Evolutionary conservation across 371 early-diverging fungal genomes (phyloP), one percentile per base, ranked within the genome.

Genomic region (Saksenaea vasiformis): DNA sequence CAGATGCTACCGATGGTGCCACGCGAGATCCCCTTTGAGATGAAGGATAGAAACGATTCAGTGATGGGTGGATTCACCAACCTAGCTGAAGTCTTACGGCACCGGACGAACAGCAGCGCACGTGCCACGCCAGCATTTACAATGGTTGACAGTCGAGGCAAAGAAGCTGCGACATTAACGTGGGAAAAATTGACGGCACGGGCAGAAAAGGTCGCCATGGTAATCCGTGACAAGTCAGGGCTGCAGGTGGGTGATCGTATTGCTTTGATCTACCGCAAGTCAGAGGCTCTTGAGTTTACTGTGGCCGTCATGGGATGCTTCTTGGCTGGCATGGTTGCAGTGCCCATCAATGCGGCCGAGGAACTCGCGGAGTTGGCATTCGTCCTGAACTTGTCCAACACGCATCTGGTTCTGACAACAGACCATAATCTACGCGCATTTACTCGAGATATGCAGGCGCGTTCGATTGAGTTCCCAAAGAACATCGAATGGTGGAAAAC

Each of bases 271-370:
- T 95, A 91, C 74, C 85, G 92, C 36, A 91, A 90, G 66, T 82
- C 84, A 15, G 95, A 95, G 67, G 80, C 90, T 17, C 64, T 91
- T 47, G 95, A 95, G 22, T 94, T 88, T 64, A 70, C 93, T 27
- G 88, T 87, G 2, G 90, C 91, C 9, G 61, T 94, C 37, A 85
- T 88, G 61, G 94, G 88, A 17, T 92, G 94, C 69, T 89, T 94
- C 67, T 81, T 88, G 58, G 90, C 90, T 1, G 94, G 94, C 10
- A 78, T 91, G 72, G 88, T 89, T 5, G 94, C 94, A 2, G 93
- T 95, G 13, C 95, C 95, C 1, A 85, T 91, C 66, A 89, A 90
- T 55, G 85, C 91, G 1, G 88, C 87, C 10, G 94, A 94, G 60
- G 91, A 91, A 54, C 71, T 92, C 56, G 83, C 89, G 2, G 95